phyloP scores from a whole-genome alignment of 148 eudicot genomes.

The Gaultheria prostrata region DNA sequence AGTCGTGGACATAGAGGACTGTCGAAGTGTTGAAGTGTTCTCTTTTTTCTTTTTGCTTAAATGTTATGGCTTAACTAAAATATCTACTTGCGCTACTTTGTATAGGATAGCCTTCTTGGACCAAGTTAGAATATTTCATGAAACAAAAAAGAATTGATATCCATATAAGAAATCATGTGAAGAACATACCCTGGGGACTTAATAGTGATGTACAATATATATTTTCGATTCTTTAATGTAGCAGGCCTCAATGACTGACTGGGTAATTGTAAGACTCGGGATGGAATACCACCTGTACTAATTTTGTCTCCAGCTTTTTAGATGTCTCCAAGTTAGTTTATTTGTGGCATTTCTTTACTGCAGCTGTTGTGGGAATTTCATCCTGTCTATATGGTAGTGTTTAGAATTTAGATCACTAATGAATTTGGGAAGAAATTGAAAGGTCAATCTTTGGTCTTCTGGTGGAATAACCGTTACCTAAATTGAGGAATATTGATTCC shows the following conservation, averaged over 20 bases:
- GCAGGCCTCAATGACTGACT: background rate
- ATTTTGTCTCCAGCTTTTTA: background rate
- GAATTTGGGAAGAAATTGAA: background rate
- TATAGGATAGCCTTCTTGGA: background rate
- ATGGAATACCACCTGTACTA: background rate
- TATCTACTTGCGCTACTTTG: background rate
- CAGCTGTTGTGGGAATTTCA: background rate
- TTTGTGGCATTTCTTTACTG: background rate
- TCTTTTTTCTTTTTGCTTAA: background rate
- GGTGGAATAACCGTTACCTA: background rate
- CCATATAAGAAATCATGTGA: too few relatives aligned
- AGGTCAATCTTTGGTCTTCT: background rate
- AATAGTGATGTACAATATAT: background rate
- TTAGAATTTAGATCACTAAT: background rate
- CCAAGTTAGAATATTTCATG: background rate
- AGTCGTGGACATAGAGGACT: background rate
- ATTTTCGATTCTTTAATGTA: background rate
- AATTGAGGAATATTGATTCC: background rate
- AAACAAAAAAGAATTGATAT: too few relatives aligned
- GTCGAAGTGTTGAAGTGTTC: background rate
- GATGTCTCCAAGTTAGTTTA: background rate
- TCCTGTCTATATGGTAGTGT: background rate
- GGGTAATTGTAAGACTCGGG: background rate
- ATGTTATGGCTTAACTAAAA: too few relatives aligned
- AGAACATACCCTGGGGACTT: background rate